Base-by-base conservation (phyloP, 2,329 filamentous ascomycete genomes). In the Torrubiella hemipterigena region DNA sequence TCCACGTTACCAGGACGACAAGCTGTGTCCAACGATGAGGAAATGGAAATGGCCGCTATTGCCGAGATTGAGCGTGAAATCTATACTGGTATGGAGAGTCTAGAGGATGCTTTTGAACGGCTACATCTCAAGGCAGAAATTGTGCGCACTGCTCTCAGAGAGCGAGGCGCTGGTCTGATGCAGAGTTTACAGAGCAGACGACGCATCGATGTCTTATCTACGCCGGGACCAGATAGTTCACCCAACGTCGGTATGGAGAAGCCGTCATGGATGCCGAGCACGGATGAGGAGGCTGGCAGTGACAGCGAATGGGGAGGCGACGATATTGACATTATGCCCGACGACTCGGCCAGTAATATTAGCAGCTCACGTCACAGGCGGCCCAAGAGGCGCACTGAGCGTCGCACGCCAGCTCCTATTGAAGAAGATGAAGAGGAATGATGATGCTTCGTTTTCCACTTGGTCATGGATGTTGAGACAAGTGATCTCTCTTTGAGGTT, bases 61-160 rank as follows among this genome's bases (percentile, higher is more conserved):
- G 85, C 85, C 7, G 89, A 95, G 56, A 77, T 95, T 23, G 89
- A 96, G 56, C 76, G 86, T 6, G 85, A 94, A 48, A 93, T 96
- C 35, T 95, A 89, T 56, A 69, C 76, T 20, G 84, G 87, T 38
- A 96, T 96, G 89, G 89, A 96, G 57, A 77, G 77, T 0, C 69
- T 96, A 16, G 89, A 96, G 55, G 85, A 95, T 49, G 86, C 87
- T 0, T 95, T 96, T 45, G 89, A 96, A 58, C 76, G 74, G 17
- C 66, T 96, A n/a, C 89, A 96, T 50, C 71, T 75, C 42, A 80
- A 79, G 47, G 89, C 89, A 3, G 86, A 95, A 57, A 56, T 67
- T 13, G 82, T 95, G 12, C 77, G 89, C 5, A 77, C 73, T 15
- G 73, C 79, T 1, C 66, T 96, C 5, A 79, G 87, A 6, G 81